Evolutionary conservation across 2,329 filamentous ascomycete genomes (phyloP).

Genomic region (Alternaria ventricosa): DNA sequence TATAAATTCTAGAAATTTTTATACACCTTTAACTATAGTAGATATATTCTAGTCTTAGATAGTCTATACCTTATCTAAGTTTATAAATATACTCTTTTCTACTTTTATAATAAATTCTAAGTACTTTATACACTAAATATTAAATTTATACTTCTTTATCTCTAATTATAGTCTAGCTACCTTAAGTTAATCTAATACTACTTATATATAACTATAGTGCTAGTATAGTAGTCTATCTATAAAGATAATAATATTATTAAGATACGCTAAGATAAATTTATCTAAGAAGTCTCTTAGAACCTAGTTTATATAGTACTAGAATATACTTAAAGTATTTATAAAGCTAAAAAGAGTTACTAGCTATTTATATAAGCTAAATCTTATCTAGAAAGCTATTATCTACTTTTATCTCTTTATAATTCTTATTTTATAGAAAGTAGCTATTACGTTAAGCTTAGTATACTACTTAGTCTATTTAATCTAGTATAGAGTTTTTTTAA

Average conservation of each 20-base stretch:
- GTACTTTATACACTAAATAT: not conserved
- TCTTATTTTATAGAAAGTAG: not conserved
- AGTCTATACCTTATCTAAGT: not conserved
- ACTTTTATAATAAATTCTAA: not conserved
- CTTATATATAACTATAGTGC: not conserved
- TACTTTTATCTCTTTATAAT: not conserved
- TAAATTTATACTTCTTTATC: not conserved
- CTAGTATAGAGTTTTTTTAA: not conserved
- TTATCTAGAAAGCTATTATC: no score
- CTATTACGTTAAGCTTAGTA: not conserved
- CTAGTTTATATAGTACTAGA: no score
- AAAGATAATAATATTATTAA: no score
- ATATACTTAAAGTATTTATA: no score
- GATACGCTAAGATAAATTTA: no score
- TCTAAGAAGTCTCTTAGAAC: no score
- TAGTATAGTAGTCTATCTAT: not conserved
- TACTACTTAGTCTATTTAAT: not conserved
- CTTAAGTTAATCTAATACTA: not conserved
- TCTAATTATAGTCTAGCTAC: not conserved
- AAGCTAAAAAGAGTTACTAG: no score
- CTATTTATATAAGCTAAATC: no score
- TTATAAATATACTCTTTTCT: not conserved
- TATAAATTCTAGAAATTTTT: not conserved
- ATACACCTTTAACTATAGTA: not conserved
- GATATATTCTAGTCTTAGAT: not conserved